Evolutionary conservation across 257 asterid genomes (phyloP), one percentile per base, ranked within the genome.

Genomic region (Solanum peruvianum): DNA sequence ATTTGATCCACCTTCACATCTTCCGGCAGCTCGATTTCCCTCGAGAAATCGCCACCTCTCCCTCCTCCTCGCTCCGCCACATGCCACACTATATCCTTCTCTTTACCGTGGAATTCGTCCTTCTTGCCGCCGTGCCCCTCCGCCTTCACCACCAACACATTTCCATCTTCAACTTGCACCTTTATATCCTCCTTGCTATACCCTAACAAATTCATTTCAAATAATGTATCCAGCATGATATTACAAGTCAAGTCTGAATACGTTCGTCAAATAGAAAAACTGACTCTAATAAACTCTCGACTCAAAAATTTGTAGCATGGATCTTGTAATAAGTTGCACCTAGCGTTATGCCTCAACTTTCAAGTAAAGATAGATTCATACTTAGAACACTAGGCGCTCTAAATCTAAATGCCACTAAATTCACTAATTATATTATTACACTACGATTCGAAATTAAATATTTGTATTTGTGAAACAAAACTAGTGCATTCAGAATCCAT

Each of bases 151-250:
- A 89, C 96, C 90, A 94, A 85, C 8, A 92, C 56, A 75, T 94
- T 94, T 83, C 97, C 98, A 44, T 95, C 96, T 81, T 93, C 98
- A 9, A 96, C 95, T 45, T 95, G 94, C 9, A 95, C 98, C 89
- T 90, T 94, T 69, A 96, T 80, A 21, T 95, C 95, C 64, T 96
- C 98, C 92, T 89, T 92, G 86, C 89, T 88, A 67, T 90, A 95
- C 66, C 99, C 99, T 96, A 87, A 75, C 69, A 80, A 80, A 16
- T 80, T 78, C 18, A 45, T 78, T 16, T 8, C n/a, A 78, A 1
- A 69, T 7, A 69, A 31, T 2, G 25, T 66, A 66, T 25, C 14
- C 1, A 58, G 6, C 0, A 21, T 58, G 9, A 58, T 58, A 1
- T 58, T 21, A 58, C 1, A 58, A 8, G 13, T 58, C 0, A 0